Base-by-base conservation (phyloP, 2,329 filamentous ascomycete species). In the Lizonia empirigonia region DNA sequence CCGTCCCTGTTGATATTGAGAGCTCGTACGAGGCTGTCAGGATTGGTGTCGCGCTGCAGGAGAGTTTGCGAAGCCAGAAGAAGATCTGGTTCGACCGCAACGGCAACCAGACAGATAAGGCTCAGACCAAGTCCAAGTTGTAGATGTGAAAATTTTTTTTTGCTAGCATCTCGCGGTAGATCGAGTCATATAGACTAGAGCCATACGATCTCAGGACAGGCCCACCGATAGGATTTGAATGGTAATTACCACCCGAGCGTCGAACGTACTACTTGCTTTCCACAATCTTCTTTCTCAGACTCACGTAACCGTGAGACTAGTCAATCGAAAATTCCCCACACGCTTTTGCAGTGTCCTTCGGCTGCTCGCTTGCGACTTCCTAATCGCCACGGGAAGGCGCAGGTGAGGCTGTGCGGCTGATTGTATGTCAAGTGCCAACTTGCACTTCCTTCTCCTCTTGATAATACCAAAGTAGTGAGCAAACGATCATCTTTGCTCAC, bases 1-100 rank as follows among this genome's bases (percentile, higher is more conserved):
- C 76, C 12, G 69, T 85, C 38, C 83, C 84, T 0, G 76, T 87
- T 60, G 80, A 81, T 68, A 65, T 87, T 37, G 68, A 73, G 23
- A 81, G 82, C 15, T 84, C 83, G 2, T 81, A 87, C 12, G 76
- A 82, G 49, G 80, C 82, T 0, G 78, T 88, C 8, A 77, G 77
- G 65, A 87, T 88, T 69, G 85, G 83, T 0, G 78, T 78, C 36
- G 75, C 76, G 42, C 57, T 79, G 60, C 75, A 77, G 63, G 76
- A 79, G 53, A 72, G 68, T 45, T 58, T 79, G 67, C 68, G 67
- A 51, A 72, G 59, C 32, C 76, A 76, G 24, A 75, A 70, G 72
- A 79, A 78, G 75, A 74, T 79, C 37, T 69, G 67, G 41, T 88
- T 87, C 60, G 80, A 85, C 65, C 77, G 82, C 68, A 70, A 67